These are phyloP conservation scores for Phytophthora brassicae DNA, from an alignment of 352 stramenopile species.

Conservation along the genomic window DNA sequence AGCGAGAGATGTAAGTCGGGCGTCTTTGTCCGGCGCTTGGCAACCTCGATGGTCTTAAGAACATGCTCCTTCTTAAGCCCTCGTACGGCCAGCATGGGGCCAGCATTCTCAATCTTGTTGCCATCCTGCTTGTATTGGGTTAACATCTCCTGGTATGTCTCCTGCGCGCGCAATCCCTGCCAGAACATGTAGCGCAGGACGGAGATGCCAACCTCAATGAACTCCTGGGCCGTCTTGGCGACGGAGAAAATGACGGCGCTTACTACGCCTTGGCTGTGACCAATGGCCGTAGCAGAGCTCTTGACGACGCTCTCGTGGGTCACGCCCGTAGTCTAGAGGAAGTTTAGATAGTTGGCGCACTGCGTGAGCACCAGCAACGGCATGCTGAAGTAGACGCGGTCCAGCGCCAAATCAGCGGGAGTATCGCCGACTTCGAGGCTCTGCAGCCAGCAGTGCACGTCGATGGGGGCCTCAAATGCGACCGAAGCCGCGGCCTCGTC, in stretches of 20 bases:
- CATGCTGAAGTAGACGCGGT: conserved; percentile 75
- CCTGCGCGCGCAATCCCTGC: conserved; percentile 75
- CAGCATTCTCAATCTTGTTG: conserved; percentile 34
- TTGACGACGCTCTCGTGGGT: conserved; percentile 62
- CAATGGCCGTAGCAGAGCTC: conserved; percentile 44
- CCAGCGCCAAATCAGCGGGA: conserved; percentile 11
- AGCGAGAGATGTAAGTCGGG: conserved; percentile 73
- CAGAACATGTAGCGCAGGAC: conserved; percentile 83
- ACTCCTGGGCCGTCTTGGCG: conserved; percentile 54
- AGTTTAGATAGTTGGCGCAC: conserved; percentile 74
- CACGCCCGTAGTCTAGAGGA: conserved; percentile 52
- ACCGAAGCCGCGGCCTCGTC: conserved; percentile 41
- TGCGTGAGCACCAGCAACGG: conserved; percentile 77
- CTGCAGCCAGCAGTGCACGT: conserved; percentile 62
- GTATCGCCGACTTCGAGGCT: conserved; percentile 23
- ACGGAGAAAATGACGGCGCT: conserved; percentile 67
- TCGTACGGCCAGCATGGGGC: conserved; percentile 75
- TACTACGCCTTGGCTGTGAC: conserved; percentile 83
- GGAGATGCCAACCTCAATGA: conserved; percentile 43
- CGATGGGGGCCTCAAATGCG: conserved; percentile 49
- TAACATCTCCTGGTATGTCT: conserved; percentile 41
- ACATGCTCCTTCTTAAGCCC: conserved; percentile 62
- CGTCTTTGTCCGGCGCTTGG: conserved; percentile 43
- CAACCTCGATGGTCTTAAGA: conserved; percentile 51
- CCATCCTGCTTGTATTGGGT: conserved; percentile 33